These are phyloP conservation scores for Phytophthora sp. DNA, from an alignment of 352 stramenopile species.

Conservation along the genomic window DNA sequence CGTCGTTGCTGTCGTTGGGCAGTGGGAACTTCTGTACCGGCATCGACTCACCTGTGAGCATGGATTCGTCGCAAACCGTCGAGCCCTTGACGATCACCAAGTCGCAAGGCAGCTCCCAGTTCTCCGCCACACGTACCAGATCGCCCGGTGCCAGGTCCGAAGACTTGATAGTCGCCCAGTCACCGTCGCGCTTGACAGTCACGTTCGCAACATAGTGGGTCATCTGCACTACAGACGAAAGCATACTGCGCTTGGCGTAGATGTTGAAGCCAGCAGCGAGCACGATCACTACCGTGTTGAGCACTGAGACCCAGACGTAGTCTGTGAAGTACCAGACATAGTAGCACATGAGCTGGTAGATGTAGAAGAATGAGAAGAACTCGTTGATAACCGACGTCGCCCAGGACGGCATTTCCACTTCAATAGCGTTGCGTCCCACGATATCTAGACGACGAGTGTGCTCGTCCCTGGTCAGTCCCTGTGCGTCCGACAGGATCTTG, in stretches of 20 bases:
- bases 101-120: slow-evolving; percentile 79
- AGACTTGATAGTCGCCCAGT: slow-evolving; percentile 57
- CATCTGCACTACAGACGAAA: slow-evolving; percentile 61
- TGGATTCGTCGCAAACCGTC: slow-evolving; percentile 76
- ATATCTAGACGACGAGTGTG: slow-evolving; percentile 47
- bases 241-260: slow-evolving; percentile 68
- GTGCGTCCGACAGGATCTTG: slow-evolving; percentile 50
- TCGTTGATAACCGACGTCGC: slow-evolving; percentile 61
- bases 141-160: slow-evolving; percentile 69
- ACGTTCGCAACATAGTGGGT: slow-evolving; percentile 73
- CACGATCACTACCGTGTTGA: slow-evolving; percentile 74
- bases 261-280: slow-evolving; percentile 64
- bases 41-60: slow-evolving; percentile 85
- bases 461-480: slow-evolving; percentile 53
- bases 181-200: slow-evolving; percentile 60
- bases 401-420: slow-evolving; percentile 67
- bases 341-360: slow-evolving; percentile 91
- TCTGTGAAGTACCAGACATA: slow-evolving; percentile 80
- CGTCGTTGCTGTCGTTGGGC: slow-evolving; percentile 51
- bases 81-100: slow-evolving; percentile 72
- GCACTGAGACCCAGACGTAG: slow-evolving; percentile 62
- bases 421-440: slow-evolving; percentile 66
- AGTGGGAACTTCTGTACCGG: slow-evolving; percentile 87
- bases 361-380: slow-evolving; percentile 78
- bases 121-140: slow-evolving; percentile 65